Conservation (phyloP, 352 stramenopile species). For the Pelagophyceae sp. region DNA sequence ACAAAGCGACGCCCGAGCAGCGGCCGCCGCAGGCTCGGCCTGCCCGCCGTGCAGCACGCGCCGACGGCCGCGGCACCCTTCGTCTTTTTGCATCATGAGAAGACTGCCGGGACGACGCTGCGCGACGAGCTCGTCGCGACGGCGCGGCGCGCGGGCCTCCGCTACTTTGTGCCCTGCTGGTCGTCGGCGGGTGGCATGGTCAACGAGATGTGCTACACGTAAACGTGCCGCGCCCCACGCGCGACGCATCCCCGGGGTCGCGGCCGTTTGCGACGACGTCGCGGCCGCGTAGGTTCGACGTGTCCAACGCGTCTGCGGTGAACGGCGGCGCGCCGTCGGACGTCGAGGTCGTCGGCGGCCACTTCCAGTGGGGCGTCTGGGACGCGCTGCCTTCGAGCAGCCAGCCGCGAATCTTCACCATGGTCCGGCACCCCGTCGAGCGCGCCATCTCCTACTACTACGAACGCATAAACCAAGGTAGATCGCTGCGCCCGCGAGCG, state of each 20-base stretch:
- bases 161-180: conserved; percentile 30
- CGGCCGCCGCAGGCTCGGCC: no score
- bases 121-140: conserved; percentile 19
- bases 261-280: background rate
- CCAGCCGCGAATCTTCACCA: conserved; percentile 27
- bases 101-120: conserved; percentile 29
- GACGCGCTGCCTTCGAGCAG: background rate
- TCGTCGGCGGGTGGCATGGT: conserved; percentile 14
- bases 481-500: background rate
- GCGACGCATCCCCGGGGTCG: background rate
- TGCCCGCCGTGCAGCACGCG: conserved; percentile 28
- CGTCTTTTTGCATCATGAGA: conserved; percentile 38
- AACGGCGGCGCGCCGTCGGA: conserved; percentile 20
- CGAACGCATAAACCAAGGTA: conserved; percentile 26
- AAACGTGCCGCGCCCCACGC: no score
- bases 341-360: conserved; percentile 24
- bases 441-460: conserved; percentile 34
- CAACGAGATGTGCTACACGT: conserved; percentile 22
- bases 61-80: conserved; percentile 28
- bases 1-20: no score
- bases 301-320: conserved; percentile 21
- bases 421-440: conserved; percentile 33
- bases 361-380: conserved; percentile 33
- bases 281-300: no score
- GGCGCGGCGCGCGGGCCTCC: background rate